Evolutionary conservation across 1,139 yeast species (phyloP).

Genomic region (Hemisphaericaspora lyxosophila): DNA sequence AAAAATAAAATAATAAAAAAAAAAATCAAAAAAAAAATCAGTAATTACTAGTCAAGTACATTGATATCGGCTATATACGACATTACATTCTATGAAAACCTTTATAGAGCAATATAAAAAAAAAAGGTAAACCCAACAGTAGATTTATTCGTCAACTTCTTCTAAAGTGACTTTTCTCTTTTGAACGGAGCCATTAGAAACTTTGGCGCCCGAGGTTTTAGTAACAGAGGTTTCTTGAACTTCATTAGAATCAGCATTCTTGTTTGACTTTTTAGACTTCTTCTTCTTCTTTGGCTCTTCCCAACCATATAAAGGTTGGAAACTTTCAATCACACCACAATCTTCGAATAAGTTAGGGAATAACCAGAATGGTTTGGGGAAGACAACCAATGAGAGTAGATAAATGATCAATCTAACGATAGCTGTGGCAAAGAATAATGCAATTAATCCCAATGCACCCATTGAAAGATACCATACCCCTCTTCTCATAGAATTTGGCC

Average conservation of each 20-base stretch:
- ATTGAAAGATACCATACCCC: slow-evolving; percentile 92
- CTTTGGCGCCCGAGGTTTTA: slow-evolving; percentile 16
- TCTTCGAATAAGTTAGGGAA: slow-evolving; percentile 96
- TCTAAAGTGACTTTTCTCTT: slow-evolving; percentile 42
- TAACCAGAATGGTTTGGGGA: slow-evolving; percentile 82
- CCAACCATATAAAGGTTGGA: slow-evolving; percentile 87
- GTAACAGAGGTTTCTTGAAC: slow-evolving; percentile 11
- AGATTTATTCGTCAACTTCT: slow-evolving; percentile 45
- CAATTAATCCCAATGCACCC: slow-evolving; percentile 72
- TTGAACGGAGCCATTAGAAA: slow-evolving; percentile 14
- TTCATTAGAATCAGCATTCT: slow-evolving; percentile 4
- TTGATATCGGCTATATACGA: too few relatives aligned
- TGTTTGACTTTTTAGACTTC: slow-evolving; percentile 15
- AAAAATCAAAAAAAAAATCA: too few relatives aligned
- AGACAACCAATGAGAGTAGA: slow-evolving; percentile 55
- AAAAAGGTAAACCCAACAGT: not conserved
- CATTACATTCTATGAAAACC: not conserved
- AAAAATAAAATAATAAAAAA: too few relatives aligned
- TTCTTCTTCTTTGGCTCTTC: slow-evolving; percentile 50
- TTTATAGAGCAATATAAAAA: not conserved
- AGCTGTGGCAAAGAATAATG: slow-evolving; percentile 74
- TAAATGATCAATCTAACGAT: slow-evolving; percentile 75
- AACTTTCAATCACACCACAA: slow-evolving; percentile 90
- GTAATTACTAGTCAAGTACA: too few relatives aligned
- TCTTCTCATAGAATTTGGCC: slow-evolving; percentile 89